Conservation (phyloP, 371 early-diverging fungal genomes). For the Fennellomyces sp. region DNA sequence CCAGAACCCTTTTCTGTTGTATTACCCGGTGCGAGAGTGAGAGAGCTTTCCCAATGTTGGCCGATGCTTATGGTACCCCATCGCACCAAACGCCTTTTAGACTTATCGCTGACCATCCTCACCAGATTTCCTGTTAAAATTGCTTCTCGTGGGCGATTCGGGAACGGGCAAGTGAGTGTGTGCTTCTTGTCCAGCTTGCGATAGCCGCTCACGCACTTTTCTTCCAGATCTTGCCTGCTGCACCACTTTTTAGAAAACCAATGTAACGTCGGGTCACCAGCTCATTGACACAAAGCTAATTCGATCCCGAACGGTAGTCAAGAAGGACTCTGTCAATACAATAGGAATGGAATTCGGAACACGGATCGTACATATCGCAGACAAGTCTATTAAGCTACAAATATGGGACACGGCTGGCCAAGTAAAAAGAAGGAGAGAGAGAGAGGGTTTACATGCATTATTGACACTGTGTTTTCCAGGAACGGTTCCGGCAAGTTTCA, state of each 20-base stretch:
- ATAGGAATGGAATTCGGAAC: constrained; percentile 76
- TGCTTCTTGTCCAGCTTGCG: no score
- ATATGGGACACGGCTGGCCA: constrained; percentile 93
- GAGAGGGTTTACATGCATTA: no score
- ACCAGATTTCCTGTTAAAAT: constrained; percentile 60
- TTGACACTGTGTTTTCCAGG: constrained; percentile 31
- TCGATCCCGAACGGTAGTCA: constrained; percentile 40
- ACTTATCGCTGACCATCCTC: neutral
- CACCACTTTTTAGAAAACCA: constrained; percentile 70
- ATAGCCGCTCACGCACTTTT: no score
- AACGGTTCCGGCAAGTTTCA: constrained; percentile 69
- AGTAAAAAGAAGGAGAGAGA: no score
- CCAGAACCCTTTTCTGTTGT: no score
- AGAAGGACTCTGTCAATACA: constrained; percentile 64
- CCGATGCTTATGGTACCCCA: constrained; percentile 53
- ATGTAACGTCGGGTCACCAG: constrained; percentile 41
- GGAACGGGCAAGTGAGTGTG: constrained; percentile 64
- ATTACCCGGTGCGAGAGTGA: no score
- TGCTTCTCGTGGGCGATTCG: constrained; percentile 66
- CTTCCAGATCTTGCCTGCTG: constrained; percentile 70
- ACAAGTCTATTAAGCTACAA: constrained; percentile 74
- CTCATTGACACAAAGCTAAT: neutral
- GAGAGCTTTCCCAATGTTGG: constrained; percentile 43
- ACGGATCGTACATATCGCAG: constrained; percentile 65
- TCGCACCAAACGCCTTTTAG: neutral